Evolutionary conservation across 768 basidiomycete genomes (phyloP).

Genomic region (Symmetrospora coprosmae): DNA sequence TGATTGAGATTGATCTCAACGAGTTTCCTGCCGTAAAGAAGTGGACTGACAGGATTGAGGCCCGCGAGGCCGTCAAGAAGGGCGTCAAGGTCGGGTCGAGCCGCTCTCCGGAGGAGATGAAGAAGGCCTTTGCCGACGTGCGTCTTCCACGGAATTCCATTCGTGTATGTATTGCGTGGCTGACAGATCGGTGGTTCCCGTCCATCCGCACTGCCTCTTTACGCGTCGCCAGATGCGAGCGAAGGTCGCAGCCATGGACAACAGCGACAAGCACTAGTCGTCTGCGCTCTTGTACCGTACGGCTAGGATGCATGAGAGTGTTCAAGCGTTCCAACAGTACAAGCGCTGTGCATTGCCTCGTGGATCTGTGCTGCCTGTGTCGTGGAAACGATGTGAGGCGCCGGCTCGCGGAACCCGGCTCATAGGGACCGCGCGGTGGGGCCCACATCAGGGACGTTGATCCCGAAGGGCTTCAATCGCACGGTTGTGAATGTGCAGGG

Average conservation of each 20-base stretch:
- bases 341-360: too few relatives aligned
- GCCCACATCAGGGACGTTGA: too few relatives aligned
- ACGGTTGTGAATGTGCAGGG: too few relatives aligned
- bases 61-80: constrained; percentile 16
- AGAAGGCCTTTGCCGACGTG: constrained; percentile 4
- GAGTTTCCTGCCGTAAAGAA: constrained; percentile 14
- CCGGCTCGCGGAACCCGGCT: too few relatives aligned
- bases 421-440: too few relatives aligned
- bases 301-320: too few relatives aligned
- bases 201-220: too few relatives aligned
- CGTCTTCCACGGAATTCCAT: neutral
- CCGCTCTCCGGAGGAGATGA: constrained; percentile 8
- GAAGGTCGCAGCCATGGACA: constrained; percentile 14
- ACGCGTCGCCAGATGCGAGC: constrained; percentile 21
- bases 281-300: too few relatives aligned
- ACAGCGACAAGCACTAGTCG: constrained; percentile 18
- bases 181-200: neutral
- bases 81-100: constrained; percentile 12
- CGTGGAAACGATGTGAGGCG: too few relatives aligned
- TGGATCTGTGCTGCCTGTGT: too few relatives aligned
- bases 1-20: constrained; percentile 11
- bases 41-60: constrained; percentile 18
- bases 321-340: too few relatives aligned
- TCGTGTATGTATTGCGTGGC: neutral
- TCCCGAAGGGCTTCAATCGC: too few relatives aligned